Conservation (phyloP, 495 filamentous ascomycete species). For the Xylaria venustula region DNA sequence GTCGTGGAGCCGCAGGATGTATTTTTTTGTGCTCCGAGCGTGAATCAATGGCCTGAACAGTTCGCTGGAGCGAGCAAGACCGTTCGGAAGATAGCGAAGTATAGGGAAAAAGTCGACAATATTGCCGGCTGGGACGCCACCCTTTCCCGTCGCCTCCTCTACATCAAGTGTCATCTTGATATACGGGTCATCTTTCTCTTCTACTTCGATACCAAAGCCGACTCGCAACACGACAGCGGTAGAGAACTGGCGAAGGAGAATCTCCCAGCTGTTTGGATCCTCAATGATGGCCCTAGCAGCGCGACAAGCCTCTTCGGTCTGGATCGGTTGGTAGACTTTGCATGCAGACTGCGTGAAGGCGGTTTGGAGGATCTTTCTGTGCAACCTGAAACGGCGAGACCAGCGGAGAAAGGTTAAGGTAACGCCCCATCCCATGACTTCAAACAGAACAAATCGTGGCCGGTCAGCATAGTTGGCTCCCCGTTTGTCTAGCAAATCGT, state of each 20-base stretch:
- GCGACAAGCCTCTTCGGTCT: conserved; percentile 34
- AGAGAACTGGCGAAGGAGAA: conserved; percentile 16
- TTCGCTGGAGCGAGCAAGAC: conserved; percentile 5
- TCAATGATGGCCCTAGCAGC: conserved; percentile 20
- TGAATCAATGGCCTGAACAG: conserved; percentile 11
- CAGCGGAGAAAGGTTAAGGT: conserved; percentile 50
- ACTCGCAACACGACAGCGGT: conserved; percentile 41
- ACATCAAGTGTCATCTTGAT: conserved; percentile 46
- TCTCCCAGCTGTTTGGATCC: conserved; percentile 17
- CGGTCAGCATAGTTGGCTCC: conserved; percentile 45
- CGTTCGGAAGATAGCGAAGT: conserved; percentile 19
- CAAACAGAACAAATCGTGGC: conserved; percentile 49
- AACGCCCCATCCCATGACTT: conserved; percentile 47
- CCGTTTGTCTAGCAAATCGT: conserved; percentile 43
- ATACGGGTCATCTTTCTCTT: conserved; percentile 40
- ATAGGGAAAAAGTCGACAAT: conserved; percentile 44
- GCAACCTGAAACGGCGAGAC: conserved; percentile 44
- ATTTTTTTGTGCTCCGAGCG: neutral
- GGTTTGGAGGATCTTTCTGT: conserved; percentile 43
- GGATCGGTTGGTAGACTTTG: conserved; percentile 28
- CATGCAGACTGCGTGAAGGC: conserved; percentile 38
- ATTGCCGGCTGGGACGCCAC: conserved; percentile 41
- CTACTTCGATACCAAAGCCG: conserved; percentile 45
- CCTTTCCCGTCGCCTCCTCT: conserved; percentile 39
- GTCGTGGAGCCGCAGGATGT: conserved; percentile 25